Evolutionary conservation across 257 asterid genomes (phyloP).

Genomic region (Solanum boliviense): DNA sequence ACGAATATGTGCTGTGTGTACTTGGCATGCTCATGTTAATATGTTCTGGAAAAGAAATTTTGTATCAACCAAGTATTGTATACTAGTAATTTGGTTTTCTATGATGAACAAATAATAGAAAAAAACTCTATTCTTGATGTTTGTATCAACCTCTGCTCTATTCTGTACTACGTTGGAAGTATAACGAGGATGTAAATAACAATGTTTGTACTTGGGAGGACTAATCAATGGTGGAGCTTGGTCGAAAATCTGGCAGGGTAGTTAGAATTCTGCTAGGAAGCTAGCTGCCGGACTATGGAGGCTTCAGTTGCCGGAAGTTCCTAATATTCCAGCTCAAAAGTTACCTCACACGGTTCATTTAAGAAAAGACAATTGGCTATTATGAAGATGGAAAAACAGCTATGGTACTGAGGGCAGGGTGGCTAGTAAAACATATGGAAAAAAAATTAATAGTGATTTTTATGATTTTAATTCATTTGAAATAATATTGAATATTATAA

Average conservation of each 20-base stretch:
- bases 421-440: too few species aligned
- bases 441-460: too few species aligned
- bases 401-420: too few species aligned
- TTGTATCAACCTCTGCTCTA: too few species aligned
- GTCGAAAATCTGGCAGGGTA: slow-evolving; percentile 19
- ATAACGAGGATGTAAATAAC: slow-evolving; percentile 19
- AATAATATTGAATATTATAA: too few species aligned
- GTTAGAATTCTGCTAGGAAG: slow-evolving; percentile 30
- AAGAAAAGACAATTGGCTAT: not conserved
- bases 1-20: not conserved
- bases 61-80: not conserved
- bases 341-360: slow-evolving; percentile 30
- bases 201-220: slow-evolving; percentile 13
- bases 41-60: not conserved
- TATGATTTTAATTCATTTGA: too few species aligned
- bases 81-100: not conserved
- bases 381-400: not conserved
- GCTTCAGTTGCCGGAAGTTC: slow-evolving; percentile 45
- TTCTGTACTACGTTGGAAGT: slow-evolving; percentile 46
- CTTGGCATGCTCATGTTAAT: not conserved
- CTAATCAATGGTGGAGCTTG: slow-evolving; percentile 11
- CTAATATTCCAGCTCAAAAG: slow-evolving; percentile 7
- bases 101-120: not conserved
- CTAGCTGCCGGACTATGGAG: slow-evolving; percentile 56
- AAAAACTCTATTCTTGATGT: not conserved